Percentiles rank a stretch among this genome's conserved stretches.
phyloP scores from a whole-genome alignment of 2,329 filamentous ascomycete genomes.

The Trichoderma koningii region DNA sequence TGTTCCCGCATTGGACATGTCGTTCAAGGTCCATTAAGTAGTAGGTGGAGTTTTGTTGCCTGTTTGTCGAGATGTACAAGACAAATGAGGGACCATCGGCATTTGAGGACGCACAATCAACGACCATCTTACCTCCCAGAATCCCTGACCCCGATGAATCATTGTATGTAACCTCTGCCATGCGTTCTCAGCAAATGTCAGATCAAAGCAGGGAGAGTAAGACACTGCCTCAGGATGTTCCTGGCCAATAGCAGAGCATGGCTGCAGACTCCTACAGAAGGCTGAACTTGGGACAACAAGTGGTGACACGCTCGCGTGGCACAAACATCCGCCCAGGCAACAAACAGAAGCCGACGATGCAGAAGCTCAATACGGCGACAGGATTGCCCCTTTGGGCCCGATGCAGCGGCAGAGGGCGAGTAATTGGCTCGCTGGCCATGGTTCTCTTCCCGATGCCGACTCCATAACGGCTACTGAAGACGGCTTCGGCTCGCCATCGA shows the following conservation, averaged over 20 bases:
- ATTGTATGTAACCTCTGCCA: background rate
- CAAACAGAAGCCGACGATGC: slow-evolving; percentile 7
- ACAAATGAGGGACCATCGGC: too few relatives aligned
- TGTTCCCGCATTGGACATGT: background rate
- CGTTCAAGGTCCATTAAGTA: background rate
- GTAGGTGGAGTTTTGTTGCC: too few relatives aligned
- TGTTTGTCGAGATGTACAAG: too few relatives aligned
- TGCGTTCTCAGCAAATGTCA: background rate
- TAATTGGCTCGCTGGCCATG: slow-evolving; percentile 4
- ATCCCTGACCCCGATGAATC: too few relatives aligned
- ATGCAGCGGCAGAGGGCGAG: slow-evolving; percentile 4
- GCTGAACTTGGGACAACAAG: slow-evolving; percentile 3
- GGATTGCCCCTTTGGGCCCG: slow-evolving; percentile 3
- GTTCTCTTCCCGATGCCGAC: slow-evolving; percentile 12
- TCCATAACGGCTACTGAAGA: slow-evolving; percentile 13
- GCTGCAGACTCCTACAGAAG: background rate
- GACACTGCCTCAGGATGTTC: background rate
- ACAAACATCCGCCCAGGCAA: background rate
- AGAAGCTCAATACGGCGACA: slow-evolving; percentile 17
- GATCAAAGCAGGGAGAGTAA: background rate
- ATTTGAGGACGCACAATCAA: too few relatives aligned
- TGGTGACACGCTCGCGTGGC: slow-evolving; percentile 11
- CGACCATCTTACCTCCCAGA: too few relatives aligned
- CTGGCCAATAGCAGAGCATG: slow-evolving; percentile 10
- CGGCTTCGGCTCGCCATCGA: slow-evolving; percentile 14